Conservation (phyloP, 495 filamentous ascomycete genomes). For the Achaetomiella virescens region DNA sequence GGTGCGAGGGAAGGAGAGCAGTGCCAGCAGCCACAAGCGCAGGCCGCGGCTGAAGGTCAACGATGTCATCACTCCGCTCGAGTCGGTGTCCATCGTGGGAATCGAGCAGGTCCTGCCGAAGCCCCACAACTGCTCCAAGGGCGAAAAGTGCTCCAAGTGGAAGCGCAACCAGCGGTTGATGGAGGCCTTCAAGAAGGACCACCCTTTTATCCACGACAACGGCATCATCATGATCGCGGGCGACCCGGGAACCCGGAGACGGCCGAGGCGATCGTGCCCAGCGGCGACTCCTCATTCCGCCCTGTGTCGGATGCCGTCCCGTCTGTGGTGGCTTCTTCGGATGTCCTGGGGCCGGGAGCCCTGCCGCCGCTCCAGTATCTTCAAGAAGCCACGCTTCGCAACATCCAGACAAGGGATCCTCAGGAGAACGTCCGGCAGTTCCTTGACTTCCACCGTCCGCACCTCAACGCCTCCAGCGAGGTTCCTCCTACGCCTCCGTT, state of each 20-base stretch:
- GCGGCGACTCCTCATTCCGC: conserved; percentile 43
- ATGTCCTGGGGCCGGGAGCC: conserved; percentile 66
- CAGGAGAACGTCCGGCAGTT: conserved; percentile 90
- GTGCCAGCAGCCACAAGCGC: conserved; percentile 28
- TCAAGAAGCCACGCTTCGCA: conserved; percentile 62
- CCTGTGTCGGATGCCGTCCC: conserved; percentile 60
- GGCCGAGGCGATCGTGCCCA: conserved; percentile 42
- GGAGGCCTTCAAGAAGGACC: conserved; percentile 59
- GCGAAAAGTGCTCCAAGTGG: conserved; percentile 80
- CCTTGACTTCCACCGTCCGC: conserved; percentile 67
- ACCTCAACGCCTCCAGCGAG: conserved; percentile 45
- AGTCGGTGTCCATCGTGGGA: conserved; percentile 84
- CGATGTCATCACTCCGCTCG: conserved; percentile 63
- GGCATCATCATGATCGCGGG: conserved; percentile 60
- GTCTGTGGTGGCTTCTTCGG: conserved; percentile 85
- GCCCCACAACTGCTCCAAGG: conserved; percentile 81
- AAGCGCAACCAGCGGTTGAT: conserved; percentile 65
- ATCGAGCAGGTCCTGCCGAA: conserved; percentile 86
- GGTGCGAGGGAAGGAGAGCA: conserved; percentile 33
- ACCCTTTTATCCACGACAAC: conserved; percentile 53
- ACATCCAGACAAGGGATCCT: conserved; percentile 65
- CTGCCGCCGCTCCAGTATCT: conserved; percentile 57
- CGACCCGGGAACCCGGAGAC: conserved; percentile 67
- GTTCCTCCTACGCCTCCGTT: conserved; percentile 50
- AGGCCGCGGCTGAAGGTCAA: conserved; percentile 44